A percentile compares a stretch with the other conserved stretches of the same genome.
Conservation (phyloP, 257 asterid genomes). For the Forsythia suspensa region DNA sequence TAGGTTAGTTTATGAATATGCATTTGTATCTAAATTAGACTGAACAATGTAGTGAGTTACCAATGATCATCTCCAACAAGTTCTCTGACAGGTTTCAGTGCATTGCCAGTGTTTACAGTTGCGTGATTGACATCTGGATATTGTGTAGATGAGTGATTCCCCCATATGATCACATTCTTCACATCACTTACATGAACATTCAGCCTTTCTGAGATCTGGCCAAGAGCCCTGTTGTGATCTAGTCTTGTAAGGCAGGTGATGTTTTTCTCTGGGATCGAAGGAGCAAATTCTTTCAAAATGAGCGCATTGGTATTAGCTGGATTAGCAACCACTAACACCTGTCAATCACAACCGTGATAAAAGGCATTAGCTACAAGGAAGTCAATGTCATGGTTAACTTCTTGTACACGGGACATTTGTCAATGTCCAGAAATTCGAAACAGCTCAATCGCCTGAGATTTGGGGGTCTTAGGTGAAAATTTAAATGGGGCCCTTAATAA, state of each 20-base stretch:
- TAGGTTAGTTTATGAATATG: neutral
- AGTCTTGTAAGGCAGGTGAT: slow-evolving; percentile 84
- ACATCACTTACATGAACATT: slow-evolving; percentile 61
- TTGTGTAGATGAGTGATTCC: slow-evolving; percentile 87
- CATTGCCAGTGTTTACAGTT: slow-evolving; percentile 37
- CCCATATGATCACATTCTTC: slow-evolving; percentile 84
- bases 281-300: slow-evolving; percentile 70
- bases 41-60: slow-evolving; percentile 25
- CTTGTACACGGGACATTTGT: too few relatives aligned
- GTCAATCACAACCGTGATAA: neutral
- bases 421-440: too few relatives aligned
- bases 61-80: slow-evolving; percentile 60
- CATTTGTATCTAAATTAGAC: neutral
- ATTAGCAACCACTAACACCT: slow-evolving; percentile 84
- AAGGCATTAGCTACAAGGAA: neutral
- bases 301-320: slow-evolving; percentile 90
- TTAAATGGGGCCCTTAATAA: too few relatives aligned
- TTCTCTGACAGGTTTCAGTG: slow-evolving; percentile 43
- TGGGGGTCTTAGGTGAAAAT: too few relatives aligned
- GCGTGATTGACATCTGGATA: slow-evolving; percentile 86
- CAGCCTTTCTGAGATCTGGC: slow-evolving; percentile 60
- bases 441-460: too few relatives aligned
- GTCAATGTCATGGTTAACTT: too few relatives aligned
- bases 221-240: slow-evolving; percentile 80
- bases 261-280: slow-evolving; percentile 67